Percentiles rank a stretch among this genome's conserved stretches.
Evolutionary conservation across 164 flowering plant genomes (phyloP).

Genomic region (Dillenia suffruticosa): DNA sequence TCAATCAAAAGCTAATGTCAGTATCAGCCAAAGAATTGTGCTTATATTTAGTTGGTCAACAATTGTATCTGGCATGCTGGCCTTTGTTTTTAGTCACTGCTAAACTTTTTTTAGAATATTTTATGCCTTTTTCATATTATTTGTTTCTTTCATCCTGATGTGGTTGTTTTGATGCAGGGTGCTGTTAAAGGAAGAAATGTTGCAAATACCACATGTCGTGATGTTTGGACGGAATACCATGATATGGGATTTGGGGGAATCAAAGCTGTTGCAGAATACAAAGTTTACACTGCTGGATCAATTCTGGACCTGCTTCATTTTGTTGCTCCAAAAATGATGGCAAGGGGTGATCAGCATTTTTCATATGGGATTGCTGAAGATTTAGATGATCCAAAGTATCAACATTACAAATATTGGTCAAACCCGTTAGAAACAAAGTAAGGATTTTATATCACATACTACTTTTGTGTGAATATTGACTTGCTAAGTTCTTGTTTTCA

Average conservation of each 20-base stretch:
- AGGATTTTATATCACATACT: slow-evolving; percentile 11
- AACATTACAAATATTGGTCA: slow-evolving; percentile 85
- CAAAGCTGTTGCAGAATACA: slow-evolving; percentile 70
- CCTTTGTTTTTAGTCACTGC: background rate
- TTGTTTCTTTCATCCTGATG: background rate
- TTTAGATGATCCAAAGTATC: slow-evolving; percentile 74
- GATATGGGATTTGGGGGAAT: slow-evolving; percentile 73
- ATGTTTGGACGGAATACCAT: slow-evolving; percentile 87
- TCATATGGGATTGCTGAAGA: slow-evolving; percentile 85
- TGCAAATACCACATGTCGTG: slow-evolving; percentile 50
- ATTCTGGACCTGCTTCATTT: slow-evolving; percentile 59
- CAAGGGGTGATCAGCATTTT: slow-evolving; percentile 73
- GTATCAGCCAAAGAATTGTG: background rate
- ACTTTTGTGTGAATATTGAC: no score
- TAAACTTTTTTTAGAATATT: background rate
- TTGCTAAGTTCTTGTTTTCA: background rate
- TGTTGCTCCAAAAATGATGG: slow-evolving; percentile 92
- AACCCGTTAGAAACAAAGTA: slow-evolving; percentile 89
- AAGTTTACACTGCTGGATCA: slow-evolving; percentile 68
- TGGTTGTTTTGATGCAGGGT: slow-evolving; percentile 34
- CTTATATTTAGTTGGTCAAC: no score
- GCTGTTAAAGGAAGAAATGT: slow-evolving; percentile 56
- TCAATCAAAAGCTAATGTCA: no score
- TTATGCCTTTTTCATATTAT: background rate
- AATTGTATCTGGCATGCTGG: no score